Conservation (phyloP, 2,329 filamentous ascomycete species). For the Ophiostoma himal-ulmi region DNA sequence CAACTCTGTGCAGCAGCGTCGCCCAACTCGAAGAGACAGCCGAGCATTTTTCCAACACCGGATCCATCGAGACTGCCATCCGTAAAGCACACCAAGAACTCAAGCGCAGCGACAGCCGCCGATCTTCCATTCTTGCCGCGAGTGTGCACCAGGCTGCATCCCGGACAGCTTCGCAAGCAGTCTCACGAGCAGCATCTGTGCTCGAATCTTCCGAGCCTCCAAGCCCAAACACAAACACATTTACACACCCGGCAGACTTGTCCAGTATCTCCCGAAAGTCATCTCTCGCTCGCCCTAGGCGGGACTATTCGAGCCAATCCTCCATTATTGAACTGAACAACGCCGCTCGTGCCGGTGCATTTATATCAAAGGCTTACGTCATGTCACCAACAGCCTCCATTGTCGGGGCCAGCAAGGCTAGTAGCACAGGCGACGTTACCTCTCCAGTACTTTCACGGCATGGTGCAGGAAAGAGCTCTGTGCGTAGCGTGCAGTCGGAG, state of each 20-base stretch:
- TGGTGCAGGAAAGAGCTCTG: conserved; percentile 50
- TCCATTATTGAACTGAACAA: conserved; percentile 68
- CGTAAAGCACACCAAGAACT: conserved; percentile 65
- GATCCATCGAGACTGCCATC: conserved; percentile 73
- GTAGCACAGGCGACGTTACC: conserved; percentile 35
- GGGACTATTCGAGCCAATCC: conserved; percentile 34
- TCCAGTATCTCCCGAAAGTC: background rate
- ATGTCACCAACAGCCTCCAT: conserved; percentile 62
- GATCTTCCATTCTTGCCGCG: conserved; percentile 55
- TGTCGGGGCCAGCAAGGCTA: conserved; percentile 49
- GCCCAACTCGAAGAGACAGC: conserved; percentile 69
- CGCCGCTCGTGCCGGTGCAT: conserved; percentile 61
- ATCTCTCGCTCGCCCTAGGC: conserved; percentile 20
- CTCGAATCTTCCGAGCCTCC: background rate
- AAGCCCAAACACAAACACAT: conserved; percentile 10
- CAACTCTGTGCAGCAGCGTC: conserved; percentile 46
- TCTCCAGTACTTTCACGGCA: conserved; percentile 42
- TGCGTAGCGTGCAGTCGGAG: conserved; percentile 38
- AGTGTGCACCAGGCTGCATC: conserved; percentile 34
- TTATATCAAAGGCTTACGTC: conserved; percentile 62
- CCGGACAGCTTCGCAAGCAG: conserved; percentile 15
- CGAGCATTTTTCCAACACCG: conserved; percentile 66
- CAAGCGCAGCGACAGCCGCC: conserved; percentile 62
- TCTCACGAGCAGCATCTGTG: conserved; percentile 14
- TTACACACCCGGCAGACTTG: conserved; percentile 14